Base-by-base conservation (phyloP, 768 basidiomycete genomes). In the Pseudohyphozyma bogoriensis region DNA sequence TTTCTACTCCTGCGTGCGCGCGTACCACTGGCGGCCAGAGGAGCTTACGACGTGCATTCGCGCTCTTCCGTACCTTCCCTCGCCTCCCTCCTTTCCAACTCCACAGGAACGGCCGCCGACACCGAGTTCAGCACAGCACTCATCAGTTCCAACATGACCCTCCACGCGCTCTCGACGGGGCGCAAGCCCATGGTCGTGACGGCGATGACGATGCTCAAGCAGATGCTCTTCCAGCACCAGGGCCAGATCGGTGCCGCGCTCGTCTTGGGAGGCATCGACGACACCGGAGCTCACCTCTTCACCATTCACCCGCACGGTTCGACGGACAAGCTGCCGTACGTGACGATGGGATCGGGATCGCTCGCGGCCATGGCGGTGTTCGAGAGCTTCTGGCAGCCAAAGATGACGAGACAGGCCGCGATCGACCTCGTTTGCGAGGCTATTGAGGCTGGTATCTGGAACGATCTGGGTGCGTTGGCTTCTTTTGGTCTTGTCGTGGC, bases 351-450 rank as follows among this genome's bases (percentile, higher is more conserved):
- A 36, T 91, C 88, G 3, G 95, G 95, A 62, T 86, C 84, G 70
- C 78, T 96, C 55, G 95, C 95, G 3, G 95, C 95, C 22, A 99
- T 99, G 95, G 92, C 92, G 13, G 86, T 97, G 16, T 97, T 99
- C 66, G 95, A 99, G 74, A 83, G 80, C 55, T 73, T 78, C 24
- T 99, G 90, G 91, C 79, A 77, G 70, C 78, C 87, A 33, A 78
- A 86, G 72, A 82, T 99, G 82, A 79, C 92, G 87, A 81, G 87
- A 42, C 80, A 82, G 44, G 85, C 86, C 29, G 93, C 90, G 4
- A 81, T 97, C 51, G 77, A 78, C 9, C 79, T 97, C 24, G 91
- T 96, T 39, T 82, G 85, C 59, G 79, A 82, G 40, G 92, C 95
- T 49, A 84, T 99, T 69, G 83, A 86, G 28, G 87, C 89, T 3